Conservation (phyloP, 2,329 filamentous ascomycete genomes). For the Pyrenophora tritici-repentis region DNA sequence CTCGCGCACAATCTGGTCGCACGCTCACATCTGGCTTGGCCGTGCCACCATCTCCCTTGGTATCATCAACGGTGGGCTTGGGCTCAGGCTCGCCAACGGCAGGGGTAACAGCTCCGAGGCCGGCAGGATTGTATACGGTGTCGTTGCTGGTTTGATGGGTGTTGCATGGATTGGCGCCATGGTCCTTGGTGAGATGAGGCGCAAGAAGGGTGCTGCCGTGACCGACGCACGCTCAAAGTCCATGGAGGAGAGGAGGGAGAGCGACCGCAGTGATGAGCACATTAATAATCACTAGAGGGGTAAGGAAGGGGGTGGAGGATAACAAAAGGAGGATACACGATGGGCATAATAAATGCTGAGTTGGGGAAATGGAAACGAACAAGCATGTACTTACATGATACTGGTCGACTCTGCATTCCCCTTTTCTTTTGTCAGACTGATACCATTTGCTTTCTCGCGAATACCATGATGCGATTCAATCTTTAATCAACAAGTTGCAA, state of each 20-base stretch:
- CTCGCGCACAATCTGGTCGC: constrained; percentile 53
- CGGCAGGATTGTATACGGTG: constrained; percentile 54
- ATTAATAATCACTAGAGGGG: neutral
- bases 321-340: no score
- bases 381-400: no score
- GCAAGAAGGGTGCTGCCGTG: constrained; percentile 17
- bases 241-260: constrained; percentile 2
- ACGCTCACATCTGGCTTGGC: constrained; percentile 61
- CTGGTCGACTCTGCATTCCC: no score
- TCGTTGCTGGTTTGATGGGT: constrained; percentile 57
- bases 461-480: no score
- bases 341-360: no score
- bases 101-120: constrained; percentile 35
- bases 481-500: no score
- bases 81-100: constrained; percentile 54
- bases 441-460: no score
- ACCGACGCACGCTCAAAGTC: constrained; percentile 24
- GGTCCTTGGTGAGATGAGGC: constrained; percentile 34
- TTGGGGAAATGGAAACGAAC: no score
- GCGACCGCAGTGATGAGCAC: constrained; percentile 3
- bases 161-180: constrained; percentile 37
- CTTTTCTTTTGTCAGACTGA: neutral
- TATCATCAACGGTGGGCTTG: constrained; percentile 63
- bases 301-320: no score
- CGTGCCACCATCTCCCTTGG: constrained; percentile 57